A percentile compares a stretch with the other conserved stretches of the same genome.
Conservation (phyloP, 1,284 basidiomycete species). For the Wolfiporia cocos region DNA sequence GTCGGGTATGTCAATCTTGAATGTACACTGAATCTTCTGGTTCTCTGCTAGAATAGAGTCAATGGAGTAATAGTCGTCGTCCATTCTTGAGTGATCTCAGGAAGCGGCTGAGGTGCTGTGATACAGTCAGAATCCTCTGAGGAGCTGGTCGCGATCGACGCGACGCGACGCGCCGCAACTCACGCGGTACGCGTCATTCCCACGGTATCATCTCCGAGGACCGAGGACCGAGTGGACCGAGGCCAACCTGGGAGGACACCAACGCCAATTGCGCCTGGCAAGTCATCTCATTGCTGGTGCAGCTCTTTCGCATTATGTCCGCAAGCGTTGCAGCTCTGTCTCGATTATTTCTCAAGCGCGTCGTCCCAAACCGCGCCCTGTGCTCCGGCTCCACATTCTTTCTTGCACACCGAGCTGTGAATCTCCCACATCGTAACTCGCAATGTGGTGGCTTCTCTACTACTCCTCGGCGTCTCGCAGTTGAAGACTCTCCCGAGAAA, state of each 20-base stretch:
- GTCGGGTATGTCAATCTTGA: constrained; percentile 78
- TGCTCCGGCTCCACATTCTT: constrained; percentile 11
- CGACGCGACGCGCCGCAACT: constrained; percentile 16
- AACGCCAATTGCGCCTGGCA: too few relatives aligned
- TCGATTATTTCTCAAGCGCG: constrained; percentile 9
- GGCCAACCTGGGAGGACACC: too few relatives aligned
- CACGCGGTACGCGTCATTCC: constrained; percentile 13
- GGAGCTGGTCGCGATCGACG: too few relatives aligned
- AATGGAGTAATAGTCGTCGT: constrained; percentile 84
- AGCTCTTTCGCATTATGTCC: too few relatives aligned
- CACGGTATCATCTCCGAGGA: too few relatives aligned
- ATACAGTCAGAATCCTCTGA: too few relatives aligned
- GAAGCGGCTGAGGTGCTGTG: constrained; percentile 1
- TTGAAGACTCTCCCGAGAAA: constrained; percentile 32
- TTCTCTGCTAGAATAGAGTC: constrained; percentile 87
- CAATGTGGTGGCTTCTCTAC: constrained; percentile 15
- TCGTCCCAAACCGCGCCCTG: constrained; percentile 9
- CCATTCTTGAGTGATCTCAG: constrained; percentile 40
- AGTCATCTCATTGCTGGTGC: too few relatives aligned
- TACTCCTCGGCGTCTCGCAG: constrained; percentile 14
- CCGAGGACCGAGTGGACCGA: too few relatives aligned
- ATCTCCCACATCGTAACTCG: constrained; percentile 2
- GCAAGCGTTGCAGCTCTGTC: too few relatives aligned
- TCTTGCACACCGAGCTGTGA: constrained; percentile 8
- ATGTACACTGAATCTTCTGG: constrained; percentile 89